Evolutionary conservation across 768 basidiomycete genomes (phyloP).

Genomic region (Lactarius hengduanensis): DNA sequence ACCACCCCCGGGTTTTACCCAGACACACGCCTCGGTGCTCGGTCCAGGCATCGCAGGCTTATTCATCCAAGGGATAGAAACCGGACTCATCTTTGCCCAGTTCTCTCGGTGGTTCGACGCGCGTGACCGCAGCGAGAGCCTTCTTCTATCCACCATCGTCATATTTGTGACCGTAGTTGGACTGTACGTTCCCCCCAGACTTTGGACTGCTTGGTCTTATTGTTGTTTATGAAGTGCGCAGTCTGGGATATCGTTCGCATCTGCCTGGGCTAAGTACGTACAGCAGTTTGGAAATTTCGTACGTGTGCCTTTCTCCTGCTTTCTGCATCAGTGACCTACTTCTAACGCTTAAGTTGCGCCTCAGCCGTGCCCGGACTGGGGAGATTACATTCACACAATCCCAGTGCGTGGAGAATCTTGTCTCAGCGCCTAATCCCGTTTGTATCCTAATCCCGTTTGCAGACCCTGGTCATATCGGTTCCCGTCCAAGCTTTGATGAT

Average conservation of each 20-base stretch:
- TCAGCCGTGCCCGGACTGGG: not conserved
- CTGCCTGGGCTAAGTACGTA: constrained; percentile 7
- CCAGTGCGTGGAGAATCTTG: constrained; percentile 6
- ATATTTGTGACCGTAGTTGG: constrained; percentile 14
- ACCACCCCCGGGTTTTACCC: not conserved
- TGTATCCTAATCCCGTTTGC: not conserved
- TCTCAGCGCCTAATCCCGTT: not conserved
- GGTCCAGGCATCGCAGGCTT: constrained; percentile 11
- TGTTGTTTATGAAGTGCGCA: constrained; percentile 1
- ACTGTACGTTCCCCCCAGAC: not conserved
- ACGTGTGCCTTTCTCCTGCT: not conserved
- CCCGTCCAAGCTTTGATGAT: constrained; percentile 20
- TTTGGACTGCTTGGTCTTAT: not conserved
- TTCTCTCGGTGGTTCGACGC: constrained; percentile 14
- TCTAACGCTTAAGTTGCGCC: not conserved
- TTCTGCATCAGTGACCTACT: not conserved
- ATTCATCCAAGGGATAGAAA: constrained; percentile 9
- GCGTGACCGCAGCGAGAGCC: not conserved
- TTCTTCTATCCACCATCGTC: not conserved
- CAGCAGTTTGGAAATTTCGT: not conserved
- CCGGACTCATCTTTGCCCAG: constrained; percentile 15
- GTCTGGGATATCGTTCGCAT: constrained; percentile 12
- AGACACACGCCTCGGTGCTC: not conserved
- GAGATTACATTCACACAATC: not conserved
- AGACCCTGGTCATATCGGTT: constrained; percentile 9